Conservation (phyloP, 23 red algal genomes). For the Agarophyton chilense region DNA sequence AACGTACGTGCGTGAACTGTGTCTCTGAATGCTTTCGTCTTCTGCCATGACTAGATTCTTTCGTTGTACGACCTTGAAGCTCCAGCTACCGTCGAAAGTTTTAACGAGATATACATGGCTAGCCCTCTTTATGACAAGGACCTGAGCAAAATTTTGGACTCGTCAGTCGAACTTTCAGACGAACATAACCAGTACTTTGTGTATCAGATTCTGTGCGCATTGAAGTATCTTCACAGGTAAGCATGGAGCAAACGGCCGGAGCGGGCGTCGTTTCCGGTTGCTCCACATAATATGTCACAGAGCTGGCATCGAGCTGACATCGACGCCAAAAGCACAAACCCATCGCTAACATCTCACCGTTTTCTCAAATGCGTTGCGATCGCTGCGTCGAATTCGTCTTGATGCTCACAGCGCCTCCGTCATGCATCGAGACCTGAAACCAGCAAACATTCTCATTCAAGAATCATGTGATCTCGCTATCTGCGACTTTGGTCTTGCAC, state of each 20-base stretch:
- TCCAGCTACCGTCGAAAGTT: slow-evolving; percentile 59
- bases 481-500: slow-evolving; percentile 91
- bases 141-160: slow-evolving; percentile 81
- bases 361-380: neutral
- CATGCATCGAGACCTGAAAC: slow-evolving; percentile 93
- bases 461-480: slow-evolving; percentile 77
- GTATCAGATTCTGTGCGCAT: slow-evolving; percentile 92
- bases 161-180: slow-evolving; percentile 59
- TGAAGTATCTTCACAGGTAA: slow-evolving; percentile 93
- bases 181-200: slow-evolving; percentile 94
- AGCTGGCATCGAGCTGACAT: no score
- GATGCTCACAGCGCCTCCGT: slow-evolving; percentile 62
- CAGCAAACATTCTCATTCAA: slow-evolving; percentile 86
- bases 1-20: no score
- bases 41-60: slow-evolving; percentile 61
- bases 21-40: neutral
- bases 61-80: slow-evolving; percentile 75
- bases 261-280: no score
- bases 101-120: slow-evolving; percentile 91
- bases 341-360: neutral
- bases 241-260: no score
- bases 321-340: neutral
- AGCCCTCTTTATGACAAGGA: slow-evolving; percentile 96
- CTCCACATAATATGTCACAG: no score
- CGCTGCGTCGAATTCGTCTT: neutral